phyloP scores from a whole-genome alignment of 2,329 filamentous ascomycete genomes.

The Paraphaeosphaeria sporulosa region DNA sequence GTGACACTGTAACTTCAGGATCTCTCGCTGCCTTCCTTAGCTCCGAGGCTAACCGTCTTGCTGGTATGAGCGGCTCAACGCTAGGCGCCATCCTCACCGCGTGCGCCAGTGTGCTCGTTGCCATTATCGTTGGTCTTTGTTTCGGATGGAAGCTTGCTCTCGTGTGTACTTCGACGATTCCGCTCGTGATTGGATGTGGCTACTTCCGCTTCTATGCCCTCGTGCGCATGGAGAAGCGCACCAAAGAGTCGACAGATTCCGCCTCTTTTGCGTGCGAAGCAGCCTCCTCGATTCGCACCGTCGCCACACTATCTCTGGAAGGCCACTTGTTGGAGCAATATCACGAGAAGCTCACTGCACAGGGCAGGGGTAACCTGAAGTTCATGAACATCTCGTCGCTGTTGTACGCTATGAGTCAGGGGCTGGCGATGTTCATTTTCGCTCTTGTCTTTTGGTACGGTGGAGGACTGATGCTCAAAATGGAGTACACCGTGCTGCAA shows the following conservation, averaged over 20 bases:
- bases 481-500: conserved; percentile 74
- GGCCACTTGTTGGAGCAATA: conserved; percentile 80
- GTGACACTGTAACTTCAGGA: conserved; percentile 87
- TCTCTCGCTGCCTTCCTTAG: conserved; percentile 74
- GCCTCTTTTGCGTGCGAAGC: conserved; percentile 93
- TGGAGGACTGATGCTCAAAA: conserved; percentile 37
- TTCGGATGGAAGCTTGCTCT: conserved; percentile 90
- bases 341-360: conserved; percentile 70
- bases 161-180: conserved; percentile 81
- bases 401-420: conserved; percentile 86
- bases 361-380: conserved; percentile 73
- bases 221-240: conserved; percentile 80
- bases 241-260: conserved; percentile 78
- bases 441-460: conserved; percentile 51
- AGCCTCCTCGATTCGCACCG: conserved; percentile 91
- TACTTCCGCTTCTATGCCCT: conserved; percentile 90
- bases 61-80: conserved; percentile 86
- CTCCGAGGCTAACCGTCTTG: conserved; percentile 85
- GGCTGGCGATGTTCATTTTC: conserved; percentile 63
- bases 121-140: conserved; percentile 71
- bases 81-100: conserved; percentile 87
- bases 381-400: conserved; percentile 79
- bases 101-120: conserved; percentile 76
- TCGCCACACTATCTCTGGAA: conserved; percentile 91
- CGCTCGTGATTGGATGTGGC: conserved; percentile 78